Evolutionary conservation across 345 rosid genomes (phyloP), one percentile per base, ranked within the genome.

Genomic region (Pugionium cornutum): DNA sequence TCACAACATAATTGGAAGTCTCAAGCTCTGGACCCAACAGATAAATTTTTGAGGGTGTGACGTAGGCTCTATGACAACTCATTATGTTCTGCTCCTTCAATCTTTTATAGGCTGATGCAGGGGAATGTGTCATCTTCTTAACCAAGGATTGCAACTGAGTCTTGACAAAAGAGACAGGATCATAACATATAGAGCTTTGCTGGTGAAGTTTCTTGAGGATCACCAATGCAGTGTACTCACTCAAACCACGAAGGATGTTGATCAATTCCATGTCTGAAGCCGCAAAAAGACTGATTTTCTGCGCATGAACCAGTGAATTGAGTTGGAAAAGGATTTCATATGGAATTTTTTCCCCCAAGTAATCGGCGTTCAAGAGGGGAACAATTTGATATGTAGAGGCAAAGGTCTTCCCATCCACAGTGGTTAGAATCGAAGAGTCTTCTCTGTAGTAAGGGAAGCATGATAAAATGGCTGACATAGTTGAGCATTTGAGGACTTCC

Each of bases 11-110:
- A 73, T 92, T 89, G 4, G 97, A 84, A 51, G 80, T 68, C 75
- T 89, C 97, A 67, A 89, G 85, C 83, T 92, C 98, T 51, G 98
- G 97, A 68, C 97, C 98, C 72, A 89, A 56, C 67, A 96, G 89
- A 73, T 89, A 92, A 64, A 92, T 84, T 78, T 82, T 89, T 6
- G 86, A 69, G 4, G 98, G 98, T 36, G 97, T 89, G 51, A 89
- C 70, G 26, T 84, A 79, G 31, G 89, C 89, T 78, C 98, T 88
- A 61, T 88, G 88, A 71, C 94, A 84, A 60, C 80, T 81, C 97
- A 89, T 86, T 46, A 83, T 68, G 69, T 86, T 89, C 41, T 77
- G 68, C 68, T 76, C 75, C 1, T 58, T 72, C 68, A 82, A 69
- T 70, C 73, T 80, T 67, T 80, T 77, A 33, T 57, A 27, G 0